Base-by-base conservation (phyloP, 495 filamentous ascomycete genomes). In the Trichoderma asperelloides region DNA sequence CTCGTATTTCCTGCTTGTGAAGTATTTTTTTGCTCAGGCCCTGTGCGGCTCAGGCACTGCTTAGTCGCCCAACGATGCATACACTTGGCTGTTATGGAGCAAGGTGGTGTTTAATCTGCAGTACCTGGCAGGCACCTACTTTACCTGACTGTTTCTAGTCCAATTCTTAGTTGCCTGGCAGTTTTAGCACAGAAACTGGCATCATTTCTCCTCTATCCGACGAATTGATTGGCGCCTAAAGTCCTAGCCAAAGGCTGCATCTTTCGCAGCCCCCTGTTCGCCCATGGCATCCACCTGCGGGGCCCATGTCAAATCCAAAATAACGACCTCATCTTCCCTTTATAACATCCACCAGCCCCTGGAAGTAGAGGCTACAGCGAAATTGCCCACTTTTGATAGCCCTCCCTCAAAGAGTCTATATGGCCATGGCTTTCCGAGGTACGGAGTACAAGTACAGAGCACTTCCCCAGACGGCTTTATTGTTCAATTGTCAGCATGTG, bases 251-350 rank as follows among this genome's bases (percentile, higher is more conserved):
- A 60, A 60, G 2, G 27, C 23, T 60, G 51, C 51, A 28, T 60
- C 51, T 28, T 30, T 23, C 18, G 47, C 21, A 21, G 47, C 47
- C 51, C 27, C 55, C 55, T 18, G 8, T 2, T 18, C 25, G 11
- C 55, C 55, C 55, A 7, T 60, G 23, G 55, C 55, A 18, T 30
- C 55, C 55, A 60, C 55, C 55, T 28, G 55, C 55, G 55, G 55
- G 55, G 55, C 25, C 49, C 55, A 33, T 60, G 28, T 60, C 55
- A 30, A 60, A 60, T 30, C 55, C 55, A 23, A 18, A 60, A 15
- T 60, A 15, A 60, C 55, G 3, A 25, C 55, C 55, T 60, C 55
- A 60, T 60, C 55, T 28, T 27, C 55, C 55, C 23, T 60, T 60
- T 60, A 12, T 27, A 25, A 57, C 25, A 2, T 15, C 55, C 55